phyloP scores from a whole-genome alignment of 2,329 filamentous ascomycete species.

The Colletotrichum zoysiae region DNA sequence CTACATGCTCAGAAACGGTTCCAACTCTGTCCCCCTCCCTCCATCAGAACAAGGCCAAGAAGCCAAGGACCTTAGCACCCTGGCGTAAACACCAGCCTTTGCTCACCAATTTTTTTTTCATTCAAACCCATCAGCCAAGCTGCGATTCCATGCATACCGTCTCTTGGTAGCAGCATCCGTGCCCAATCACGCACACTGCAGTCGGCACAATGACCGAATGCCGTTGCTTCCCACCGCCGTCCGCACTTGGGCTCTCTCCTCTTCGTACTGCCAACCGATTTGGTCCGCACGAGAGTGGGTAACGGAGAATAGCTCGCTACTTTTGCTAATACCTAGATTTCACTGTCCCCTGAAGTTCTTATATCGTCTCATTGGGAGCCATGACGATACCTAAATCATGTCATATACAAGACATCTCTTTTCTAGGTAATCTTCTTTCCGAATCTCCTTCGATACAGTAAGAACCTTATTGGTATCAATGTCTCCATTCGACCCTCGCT shows the following conservation, averaged over 20 bases:
- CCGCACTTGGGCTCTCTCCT: not conserved
- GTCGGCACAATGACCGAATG: conserved; percentile 41
- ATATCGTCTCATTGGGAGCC: not conserved
- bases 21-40: not conserved
- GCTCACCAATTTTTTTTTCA: conserved; percentile 9
- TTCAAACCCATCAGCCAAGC: conserved; percentile 31
- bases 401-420: not conserved
- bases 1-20: conserved; percentile 12
- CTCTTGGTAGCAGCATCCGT: conserved; percentile 24
- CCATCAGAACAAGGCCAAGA: conserved; percentile 19
- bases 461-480: not conserved
- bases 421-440: not conserved
- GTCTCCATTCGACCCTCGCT: not conserved
- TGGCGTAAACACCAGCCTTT: conserved; percentile 30
- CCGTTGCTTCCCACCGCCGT: not conserved
- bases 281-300: not conserved
- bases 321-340: not conserved
- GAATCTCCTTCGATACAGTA: too few species aligned
- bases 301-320: not conserved
- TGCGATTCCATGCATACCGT: conserved; percentile 36
- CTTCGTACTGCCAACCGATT: not conserved
- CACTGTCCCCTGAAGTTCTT: not conserved
- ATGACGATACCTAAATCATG: not conserved
- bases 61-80: conserved; percentile 30
- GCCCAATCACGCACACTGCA: conserved; percentile 31